Base-by-base conservation (phyloP, 2,329 filamentous ascomycete genomes). In the Arthrobotrys entomopaga region DNA sequence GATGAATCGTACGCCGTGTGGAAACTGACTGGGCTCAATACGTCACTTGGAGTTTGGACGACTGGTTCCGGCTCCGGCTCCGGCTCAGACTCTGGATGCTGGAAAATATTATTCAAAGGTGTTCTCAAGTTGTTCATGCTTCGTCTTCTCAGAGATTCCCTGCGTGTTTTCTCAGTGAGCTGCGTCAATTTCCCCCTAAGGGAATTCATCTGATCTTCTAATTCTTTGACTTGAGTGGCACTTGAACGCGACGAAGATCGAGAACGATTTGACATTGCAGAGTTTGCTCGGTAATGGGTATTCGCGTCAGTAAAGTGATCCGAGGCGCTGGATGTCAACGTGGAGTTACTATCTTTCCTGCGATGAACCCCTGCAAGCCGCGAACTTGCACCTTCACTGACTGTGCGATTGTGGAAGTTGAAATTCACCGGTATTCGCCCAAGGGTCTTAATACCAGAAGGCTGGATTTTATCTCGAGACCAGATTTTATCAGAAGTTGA, bases 61-160 rank as follows among this genome's bases (percentile, higher is more conserved):
- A 46, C 52, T 13, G 56, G 26, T 50, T 75, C 56, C n/a, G 29
- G 29, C 38, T 57, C 34, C 13, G 64, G 15, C 54, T 58, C 65
- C 3, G 64, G 8, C 34, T 67, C 56, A 7, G 57, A 8, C 5
- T 59, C 49, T 11, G 63, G 71, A 13, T 69, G 54, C 15, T 70
- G 65, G 54, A 69, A 75, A 50, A 75, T 69, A 16, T 75, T 75
- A 53, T 75, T 75, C 22, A 75, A 34, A 13, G 71, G 71, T 13
- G 71, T 75, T 38, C 71, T 61, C 13, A 70, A 29, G 40, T 66
- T 66, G 42, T 65, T 75, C 65, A 70, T 69, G 26, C 71, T 75
- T 42, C 71, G 64, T 50, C 71, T 48, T 22, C 65, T 48, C 15
- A 75, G 59, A 11, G 71, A 75, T 43, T 75, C 71, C 16, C 60